Conservation (phyloP, 257 asterid genomes). For the Voacanga thouarsii region DNA sequence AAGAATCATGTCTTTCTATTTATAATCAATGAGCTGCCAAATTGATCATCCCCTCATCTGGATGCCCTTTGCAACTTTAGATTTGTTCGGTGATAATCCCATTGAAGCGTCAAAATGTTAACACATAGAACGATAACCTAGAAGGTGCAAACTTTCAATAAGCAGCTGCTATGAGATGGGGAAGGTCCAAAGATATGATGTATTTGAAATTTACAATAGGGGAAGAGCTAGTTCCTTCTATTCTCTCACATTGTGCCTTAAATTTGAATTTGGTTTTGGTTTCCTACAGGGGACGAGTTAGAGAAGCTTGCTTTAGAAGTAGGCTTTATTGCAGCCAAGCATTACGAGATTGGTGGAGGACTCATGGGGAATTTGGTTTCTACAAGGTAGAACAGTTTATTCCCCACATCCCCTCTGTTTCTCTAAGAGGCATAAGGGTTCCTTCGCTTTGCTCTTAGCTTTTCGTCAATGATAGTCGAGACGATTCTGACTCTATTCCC, state of each 20-base stretch:
- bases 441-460: too few relatives aligned
- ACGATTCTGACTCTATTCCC: neutral
- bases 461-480: neutral
- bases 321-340: constrained; percentile 68
- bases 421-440: neutral
- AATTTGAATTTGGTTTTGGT: neutral
- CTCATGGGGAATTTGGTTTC: constrained; percentile 79
- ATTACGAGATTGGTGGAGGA: constrained; percentile 59
- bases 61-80: neutral
- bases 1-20: neutral
- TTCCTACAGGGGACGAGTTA: constrained; percentile 68
- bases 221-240: neutral
- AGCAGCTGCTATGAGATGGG: neutral
- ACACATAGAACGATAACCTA: neutral
- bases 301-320: constrained; percentile 71
- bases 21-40: neutral
- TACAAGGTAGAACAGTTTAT: constrained; percentile 28
- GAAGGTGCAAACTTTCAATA: neutral
- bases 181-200: neutral
- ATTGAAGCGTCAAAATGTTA: neutral
- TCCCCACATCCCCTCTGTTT: neutral
- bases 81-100: neutral
- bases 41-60: neutral
- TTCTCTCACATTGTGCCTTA: neutral
- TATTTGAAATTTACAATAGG: too few relatives aligned